These are phyloP conservation scores for Paramyrothecium sp. DNA, from an alignment of 2,329 filamentous ascomycete species.

Conservation along the genomic window DNA sequence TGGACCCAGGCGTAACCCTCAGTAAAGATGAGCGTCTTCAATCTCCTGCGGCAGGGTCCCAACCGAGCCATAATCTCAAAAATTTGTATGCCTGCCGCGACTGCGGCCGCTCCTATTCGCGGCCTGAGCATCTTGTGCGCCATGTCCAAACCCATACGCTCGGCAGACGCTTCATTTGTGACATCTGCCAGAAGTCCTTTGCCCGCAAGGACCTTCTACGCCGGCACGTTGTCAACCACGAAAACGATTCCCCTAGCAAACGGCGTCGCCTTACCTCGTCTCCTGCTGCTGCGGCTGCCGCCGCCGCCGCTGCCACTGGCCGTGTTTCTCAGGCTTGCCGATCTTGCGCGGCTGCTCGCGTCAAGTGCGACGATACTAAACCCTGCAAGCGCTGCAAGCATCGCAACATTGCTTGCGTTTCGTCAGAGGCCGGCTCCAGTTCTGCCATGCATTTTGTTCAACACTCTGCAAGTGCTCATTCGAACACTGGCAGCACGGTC, in stretches of 20 bases:
- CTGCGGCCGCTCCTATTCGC: conserved; percentile 49
- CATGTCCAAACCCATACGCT: conserved; percentile 51
- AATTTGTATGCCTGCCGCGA: conserved; percentile 50
- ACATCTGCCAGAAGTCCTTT: conserved; percentile 53
- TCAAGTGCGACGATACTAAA: conserved; percentile 55
- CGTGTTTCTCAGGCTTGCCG: conserved; percentile 54
- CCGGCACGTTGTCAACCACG: conserved; percentile 50
- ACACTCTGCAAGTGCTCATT: conserved; percentile 35
- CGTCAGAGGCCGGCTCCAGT: conserved; percentile 33
- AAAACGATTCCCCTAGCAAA: conserved; percentile 47
- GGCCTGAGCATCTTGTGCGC: conserved; percentile 52
- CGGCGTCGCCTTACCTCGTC: conserved; percentile 43
- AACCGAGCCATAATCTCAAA: conserved; percentile 20
- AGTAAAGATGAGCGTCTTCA: neutral
- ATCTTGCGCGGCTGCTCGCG: conserved; percentile 48
- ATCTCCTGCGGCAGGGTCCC: neutral
- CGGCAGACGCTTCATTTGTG: conserved; percentile 47
- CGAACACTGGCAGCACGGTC: conserved; percentile 2
- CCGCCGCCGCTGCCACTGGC: conserved; percentile 15
- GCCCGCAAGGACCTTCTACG: conserved; percentile 53
- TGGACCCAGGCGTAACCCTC: neutral
- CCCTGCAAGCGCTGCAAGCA: conserved; percentile 50
- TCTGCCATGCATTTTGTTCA: conserved; percentile 43
- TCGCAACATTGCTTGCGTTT: conserved; percentile 44
- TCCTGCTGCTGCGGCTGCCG: conserved; percentile 28